Evolutionary conservation across 2,329 filamentous ascomycete species (phyloP), one percentile per base, ranked within the genome.

Genomic region (Colletotrichum sp.): DNA sequence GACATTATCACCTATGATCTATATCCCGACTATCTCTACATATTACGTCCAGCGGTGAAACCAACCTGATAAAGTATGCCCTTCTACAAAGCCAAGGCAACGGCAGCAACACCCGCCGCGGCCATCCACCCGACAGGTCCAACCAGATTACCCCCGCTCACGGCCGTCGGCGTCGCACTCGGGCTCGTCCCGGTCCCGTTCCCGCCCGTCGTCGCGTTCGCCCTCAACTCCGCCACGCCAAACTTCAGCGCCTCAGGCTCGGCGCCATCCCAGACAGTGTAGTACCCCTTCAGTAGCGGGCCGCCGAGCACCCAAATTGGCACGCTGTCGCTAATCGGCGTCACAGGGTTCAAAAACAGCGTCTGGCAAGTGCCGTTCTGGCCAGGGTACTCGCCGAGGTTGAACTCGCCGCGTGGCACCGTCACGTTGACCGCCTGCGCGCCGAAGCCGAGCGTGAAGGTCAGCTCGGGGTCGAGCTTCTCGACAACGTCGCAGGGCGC

Each of bases 401-500:
- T 85, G 78, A 85, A 81, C 4, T 79, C 78, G 34, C 72, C 67
- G 71, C 78, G 80, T 3, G 81, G 80, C 39, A 86, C 77, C 6
- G 80, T 83, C 13, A 83, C 69, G 30, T 83, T 83, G 21, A 82
- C 63, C 3, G 77, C 36, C 24, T 76, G 64, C 10, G 74, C 66
- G 3, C 69, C 75, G 8, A 74, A 71, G 39, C 84, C 83, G 10
- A 85, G 62, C 5, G 79, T 79, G 64, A 85, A 82, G 1, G 78
- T 81, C 13, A 86, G 70, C 12, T 84, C 79, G 8, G 78, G 79
- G 4, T 79, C 80, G 1, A 81, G 77, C 18, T 70, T 67, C 12
- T 83, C 82, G 28, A 85, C 68, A 5, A 79, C 75, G 9, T 79
- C 78, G 77, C 84, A 86, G 4, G 80, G 75, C 2, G 81, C 83